phyloP scores from a whole-genome alignment of 257 asterid genomes.

The Nicotiana knightiana region DNA sequence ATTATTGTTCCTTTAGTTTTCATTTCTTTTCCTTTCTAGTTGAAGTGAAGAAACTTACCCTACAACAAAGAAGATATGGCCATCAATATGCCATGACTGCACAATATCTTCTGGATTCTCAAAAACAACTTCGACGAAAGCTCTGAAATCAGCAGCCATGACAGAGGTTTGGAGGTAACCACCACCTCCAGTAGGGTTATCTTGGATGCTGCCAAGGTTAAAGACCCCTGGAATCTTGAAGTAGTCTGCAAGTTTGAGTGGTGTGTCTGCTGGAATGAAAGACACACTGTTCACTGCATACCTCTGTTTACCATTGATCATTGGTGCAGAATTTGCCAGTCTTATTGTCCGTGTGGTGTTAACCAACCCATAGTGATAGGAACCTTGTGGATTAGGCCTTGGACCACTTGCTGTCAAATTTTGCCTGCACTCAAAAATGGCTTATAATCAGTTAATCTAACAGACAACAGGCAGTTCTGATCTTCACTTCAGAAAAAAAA shows the following conservation, averaged over 20 bases:
- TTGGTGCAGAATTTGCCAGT: conserved; percentile 33
- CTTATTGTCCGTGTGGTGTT: conserved; percentile 38
- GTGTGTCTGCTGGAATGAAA: conserved; percentile 37
- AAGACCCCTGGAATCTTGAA: conserved; percentile 31
- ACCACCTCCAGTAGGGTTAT: conserved; percentile 32
- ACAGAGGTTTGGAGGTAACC: conserved; percentile 40
- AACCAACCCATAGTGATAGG: conserved; percentile 45
- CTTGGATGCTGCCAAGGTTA: conserved; percentile 33
- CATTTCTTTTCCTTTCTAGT: neutral
- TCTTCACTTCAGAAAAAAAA: neutral
- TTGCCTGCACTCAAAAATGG: conserved; percentile 19
- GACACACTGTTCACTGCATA: conserved; percentile 48
- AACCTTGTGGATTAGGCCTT: conserved; percentile 53
- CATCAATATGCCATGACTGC: conserved; percentile 50
- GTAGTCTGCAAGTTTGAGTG: conserved; percentile 47
- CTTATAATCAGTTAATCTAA: neutral
- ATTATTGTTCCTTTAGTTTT: neutral
- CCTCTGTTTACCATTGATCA: conserved; percentile 34
- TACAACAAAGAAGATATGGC: conserved; percentile 38
- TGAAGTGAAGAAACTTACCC: conserved; percentile 22
- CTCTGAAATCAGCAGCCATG: conserved; percentile 39
- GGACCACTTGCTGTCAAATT: conserved; percentile 50
- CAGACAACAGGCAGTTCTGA: neutral
- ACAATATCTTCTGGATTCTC: conserved; percentile 37
- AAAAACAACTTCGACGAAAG: conserved; percentile 33